Percentiles rank a stretch among this genome's conserved stretches.
Conservation (phyloP, 139 green algal species). For the Chlamydomonas schloesseri region DNA sequence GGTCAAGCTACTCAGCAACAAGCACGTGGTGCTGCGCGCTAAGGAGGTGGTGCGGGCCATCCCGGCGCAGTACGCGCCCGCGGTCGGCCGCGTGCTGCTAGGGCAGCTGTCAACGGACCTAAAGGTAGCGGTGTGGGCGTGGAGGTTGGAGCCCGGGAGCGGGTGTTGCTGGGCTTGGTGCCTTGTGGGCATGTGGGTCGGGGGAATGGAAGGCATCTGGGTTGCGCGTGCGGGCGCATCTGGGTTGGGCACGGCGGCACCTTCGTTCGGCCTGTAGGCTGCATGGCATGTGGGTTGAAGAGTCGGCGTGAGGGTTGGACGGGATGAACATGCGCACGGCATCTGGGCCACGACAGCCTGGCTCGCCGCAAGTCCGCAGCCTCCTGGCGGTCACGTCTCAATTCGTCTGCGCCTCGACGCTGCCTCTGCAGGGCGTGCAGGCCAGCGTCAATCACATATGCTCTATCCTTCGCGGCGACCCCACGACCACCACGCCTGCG, state of each 20-base stretch:
- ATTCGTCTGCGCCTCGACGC: no score
- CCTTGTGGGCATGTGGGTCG: background rate
- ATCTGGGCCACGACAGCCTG: no score
- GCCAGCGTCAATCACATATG: background rate
- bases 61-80: background rate
- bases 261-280: no score
- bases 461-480: constrained; percentile 1
- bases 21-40: constrained; percentile 28
- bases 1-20: constrained; percentile 7
- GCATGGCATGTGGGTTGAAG: no score
- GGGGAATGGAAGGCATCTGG: background rate
- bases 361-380: no score
- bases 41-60: constrained; percentile 5
- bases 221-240: background rate
- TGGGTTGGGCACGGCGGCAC: no score
- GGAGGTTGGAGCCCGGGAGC: background rate
- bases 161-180: background rate
- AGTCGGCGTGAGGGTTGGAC: no score
- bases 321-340: no score
- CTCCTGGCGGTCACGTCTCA: no score
- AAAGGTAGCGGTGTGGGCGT: constrained; percentile 5
- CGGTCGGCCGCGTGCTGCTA: constrained; percentile 11
- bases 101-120: constrained; percentile 1
- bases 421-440: constrained; percentile 3
- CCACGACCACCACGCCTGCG: background rate